phyloP scores from a whole-genome alignment of 306 rosid species.

The Dalbergia cochinchinensis region DNA sequence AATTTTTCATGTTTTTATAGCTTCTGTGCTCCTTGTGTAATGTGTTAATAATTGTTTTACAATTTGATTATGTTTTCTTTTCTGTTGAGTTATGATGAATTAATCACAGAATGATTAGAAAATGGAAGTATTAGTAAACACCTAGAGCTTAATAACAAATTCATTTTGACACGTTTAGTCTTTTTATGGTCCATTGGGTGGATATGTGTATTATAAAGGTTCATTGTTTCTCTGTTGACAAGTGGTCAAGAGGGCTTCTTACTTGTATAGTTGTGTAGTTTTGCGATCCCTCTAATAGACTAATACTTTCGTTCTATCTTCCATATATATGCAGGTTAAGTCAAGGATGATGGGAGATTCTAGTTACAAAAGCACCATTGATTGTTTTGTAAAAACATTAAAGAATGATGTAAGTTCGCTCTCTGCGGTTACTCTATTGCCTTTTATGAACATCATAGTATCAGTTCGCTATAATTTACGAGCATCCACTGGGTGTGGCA shows the following conservation, averaged over 20 bases:
- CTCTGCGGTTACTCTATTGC: constrained; percentile 25
- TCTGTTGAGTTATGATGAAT: not conserved
- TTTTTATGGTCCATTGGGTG: not conserved
- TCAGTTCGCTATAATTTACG: constrained; percentile 17
- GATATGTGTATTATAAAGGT: not conserved
- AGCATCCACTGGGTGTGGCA: not conserved
- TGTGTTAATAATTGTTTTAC: not conserved
- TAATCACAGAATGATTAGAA: constrained; percentile 22
- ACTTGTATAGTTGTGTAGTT: constrained; percentile 5
- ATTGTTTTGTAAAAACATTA: constrained; percentile 89
- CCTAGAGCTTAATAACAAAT: constrained; percentile 4
- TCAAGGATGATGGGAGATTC: constrained; percentile 99
- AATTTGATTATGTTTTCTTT: constrained; percentile 4
- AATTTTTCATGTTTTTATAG: not conserved
- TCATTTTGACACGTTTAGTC: not conserved
- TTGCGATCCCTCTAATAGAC: not conserved
- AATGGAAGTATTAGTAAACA: constrained; percentile 15
- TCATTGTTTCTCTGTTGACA: constrained; percentile 12
- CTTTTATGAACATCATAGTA: constrained; percentile 16
- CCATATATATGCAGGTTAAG: constrained; percentile 76
- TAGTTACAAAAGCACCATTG: constrained; percentile 88
- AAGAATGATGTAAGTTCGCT: constrained; percentile 82
- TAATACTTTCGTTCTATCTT: constrained; percentile 36
- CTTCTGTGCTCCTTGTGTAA: not conserved
- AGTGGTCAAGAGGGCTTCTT: constrained; percentile 23